These are phyloP conservation scores for Chamaecyparis obtusa DNA, from an alignment of 75 land plant genomes.

Conservation along the genomic window DNA sequence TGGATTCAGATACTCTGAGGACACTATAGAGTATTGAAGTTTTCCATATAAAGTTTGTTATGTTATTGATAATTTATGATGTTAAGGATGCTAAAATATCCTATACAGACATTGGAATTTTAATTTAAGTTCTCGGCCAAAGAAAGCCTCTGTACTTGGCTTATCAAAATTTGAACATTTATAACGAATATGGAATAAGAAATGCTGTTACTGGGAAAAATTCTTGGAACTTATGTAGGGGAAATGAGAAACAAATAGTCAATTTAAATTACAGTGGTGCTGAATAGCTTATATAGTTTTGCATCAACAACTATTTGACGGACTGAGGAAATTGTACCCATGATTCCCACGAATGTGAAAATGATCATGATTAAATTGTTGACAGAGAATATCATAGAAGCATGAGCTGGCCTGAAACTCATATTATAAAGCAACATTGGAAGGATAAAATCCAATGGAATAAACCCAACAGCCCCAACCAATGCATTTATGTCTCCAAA, in stretches of 20 bases:
- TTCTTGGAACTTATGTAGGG: neutral
- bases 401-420: slow-evolving; percentile 51
- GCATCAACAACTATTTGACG: slow-evolving; percentile 78
- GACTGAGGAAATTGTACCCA: slow-evolving; percentile 69
- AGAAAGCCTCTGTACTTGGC: neutral
- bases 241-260: slow-evolving; percentile 15
- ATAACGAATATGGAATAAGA: neutral
- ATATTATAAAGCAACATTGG: slow-evolving; percentile 84
- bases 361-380: slow-evolving; percentile 56
- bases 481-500: slow-evolving; percentile 89
- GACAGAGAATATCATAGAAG: slow-evolving; percentile 47
- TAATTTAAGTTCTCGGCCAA: neutral
- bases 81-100: neutral
- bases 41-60: neutral
- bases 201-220: neutral
- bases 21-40: neutral
- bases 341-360: slow-evolving; percentile 48
- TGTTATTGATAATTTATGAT: neutral
- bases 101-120: neutral
- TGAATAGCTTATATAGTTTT: slow-evolving; percentile 63
- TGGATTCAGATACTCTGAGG: neutral
- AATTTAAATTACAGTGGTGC: slow-evolving; percentile 30
- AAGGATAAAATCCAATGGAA: slow-evolving; percentile 84
- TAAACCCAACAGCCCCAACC: slow-evolving; percentile 86
- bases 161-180: neutral